Conservation (phyloP, 2,329 filamentous ascomycete species). For the Ascochyta koolunga region DNA sequence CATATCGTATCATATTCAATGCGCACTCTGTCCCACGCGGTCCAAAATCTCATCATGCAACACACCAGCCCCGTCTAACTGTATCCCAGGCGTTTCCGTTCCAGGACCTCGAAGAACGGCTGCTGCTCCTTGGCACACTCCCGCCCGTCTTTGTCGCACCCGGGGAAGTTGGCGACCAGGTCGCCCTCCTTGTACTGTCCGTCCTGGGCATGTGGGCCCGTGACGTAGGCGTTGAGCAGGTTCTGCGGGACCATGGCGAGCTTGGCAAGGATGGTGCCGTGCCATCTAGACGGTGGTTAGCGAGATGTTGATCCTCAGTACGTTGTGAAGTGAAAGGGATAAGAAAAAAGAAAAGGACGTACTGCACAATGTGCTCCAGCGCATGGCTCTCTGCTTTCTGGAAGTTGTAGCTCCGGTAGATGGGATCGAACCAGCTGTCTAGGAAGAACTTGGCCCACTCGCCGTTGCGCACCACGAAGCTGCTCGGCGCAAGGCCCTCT, state of each 20-base stretch:
- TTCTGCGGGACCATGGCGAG: conserved; percentile 88
- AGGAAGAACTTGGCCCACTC: conserved; percentile 93
- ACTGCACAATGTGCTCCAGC: conserved; percentile 67
- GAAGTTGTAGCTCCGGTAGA: conserved; percentile 95
- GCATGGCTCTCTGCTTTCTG: conserved; percentile 93
- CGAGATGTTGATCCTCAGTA: not conserved
- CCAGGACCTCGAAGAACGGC: conserved; percentile 52
- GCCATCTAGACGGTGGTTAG: conserved; percentile 74
- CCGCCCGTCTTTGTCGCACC: conserved; percentile 66
- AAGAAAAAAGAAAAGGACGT: conserved; percentile 20
- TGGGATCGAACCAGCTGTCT: conserved; percentile 94
- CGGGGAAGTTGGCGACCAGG: conserved; percentile 78
- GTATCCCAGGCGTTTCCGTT: conserved; percentile 18
- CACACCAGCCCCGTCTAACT: not conserved
- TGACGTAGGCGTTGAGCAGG: conserved; percentile 77
- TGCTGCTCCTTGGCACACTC: conserved; percentile 76
- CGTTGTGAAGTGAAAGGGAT: too few relatives aligned
- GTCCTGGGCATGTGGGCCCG: conserved; percentile 42
- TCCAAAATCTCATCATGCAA: too few relatives aligned
- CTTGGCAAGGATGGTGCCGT: conserved; percentile 91
- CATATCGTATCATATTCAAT: too few relatives aligned
- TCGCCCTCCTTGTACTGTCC: conserved; percentile 81
- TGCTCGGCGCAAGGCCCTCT: conserved; percentile 76
- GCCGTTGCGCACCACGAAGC: conserved; percentile 79
- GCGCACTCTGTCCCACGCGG: too few relatives aligned